phyloP scores from a whole-genome alignment of 176 grass and related monocot genomes.

The Cenchrus fungigraminus region DNA sequence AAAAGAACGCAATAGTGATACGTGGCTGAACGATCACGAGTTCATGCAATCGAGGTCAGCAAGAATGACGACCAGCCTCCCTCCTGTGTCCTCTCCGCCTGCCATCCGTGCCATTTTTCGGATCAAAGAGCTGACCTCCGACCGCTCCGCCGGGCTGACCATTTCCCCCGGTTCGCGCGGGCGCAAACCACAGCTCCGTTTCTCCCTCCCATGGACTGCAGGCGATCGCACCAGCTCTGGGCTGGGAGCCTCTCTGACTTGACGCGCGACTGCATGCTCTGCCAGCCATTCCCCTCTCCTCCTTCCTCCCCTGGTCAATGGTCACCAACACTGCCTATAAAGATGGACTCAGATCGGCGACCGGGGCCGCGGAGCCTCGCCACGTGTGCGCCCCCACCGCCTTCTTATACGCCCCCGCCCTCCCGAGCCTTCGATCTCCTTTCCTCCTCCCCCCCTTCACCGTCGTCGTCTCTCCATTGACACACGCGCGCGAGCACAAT shows the following conservation, averaged over 20 bases:
- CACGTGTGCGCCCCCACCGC: constrained; percentile 44
- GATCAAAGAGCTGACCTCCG: constrained; percentile 29
- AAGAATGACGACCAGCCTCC: not conserved
- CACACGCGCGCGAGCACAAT: too few species aligned
- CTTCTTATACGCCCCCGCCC: constrained; percentile 41
- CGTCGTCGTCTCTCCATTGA: not conserved
- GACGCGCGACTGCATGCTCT: not conserved
- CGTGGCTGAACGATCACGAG: too few species aligned
- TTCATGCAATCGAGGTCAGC: not conserved
- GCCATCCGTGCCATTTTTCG: constrained; percentile 13
- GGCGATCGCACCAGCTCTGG: not conserved
- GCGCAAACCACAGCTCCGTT: not conserved
- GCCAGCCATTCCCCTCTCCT: not conserved
- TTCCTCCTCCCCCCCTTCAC: not conserved
- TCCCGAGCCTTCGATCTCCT: constrained; percentile 27
- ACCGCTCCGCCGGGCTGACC: constrained; percentile 15
- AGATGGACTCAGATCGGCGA: constrained; percentile 42
- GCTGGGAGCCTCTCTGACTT: not conserved
- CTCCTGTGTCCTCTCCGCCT: too few species aligned
- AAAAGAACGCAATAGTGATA: too few species aligned
- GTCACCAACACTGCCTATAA: constrained; percentile 51
- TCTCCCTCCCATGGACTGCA: not conserved
- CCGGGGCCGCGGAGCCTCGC: not conserved
- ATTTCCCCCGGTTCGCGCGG: constrained; percentile 30
- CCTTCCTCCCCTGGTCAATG: constrained; percentile 27